These are phyloP conservation scores for Fusarium haematococcum DNA, from an alignment of 2,329 filamentous ascomycete genomes.

Conservation along the genomic window DNA sequence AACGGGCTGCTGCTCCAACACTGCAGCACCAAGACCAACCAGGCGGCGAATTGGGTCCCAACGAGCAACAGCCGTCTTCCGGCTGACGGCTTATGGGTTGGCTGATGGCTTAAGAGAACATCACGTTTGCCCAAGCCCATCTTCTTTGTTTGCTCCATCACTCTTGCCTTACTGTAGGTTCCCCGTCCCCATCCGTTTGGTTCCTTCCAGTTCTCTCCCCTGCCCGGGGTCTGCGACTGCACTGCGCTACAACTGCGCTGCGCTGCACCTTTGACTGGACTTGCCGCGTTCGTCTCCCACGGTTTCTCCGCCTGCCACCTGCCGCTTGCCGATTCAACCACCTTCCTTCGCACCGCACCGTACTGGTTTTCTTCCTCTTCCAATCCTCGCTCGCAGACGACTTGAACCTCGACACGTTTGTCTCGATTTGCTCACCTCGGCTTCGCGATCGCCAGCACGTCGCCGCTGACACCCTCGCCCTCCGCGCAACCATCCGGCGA, in stretches of 20 bases:
- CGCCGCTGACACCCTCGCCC: not conserved
- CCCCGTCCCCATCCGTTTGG: not conserved
- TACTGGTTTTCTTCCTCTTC: not conserved
- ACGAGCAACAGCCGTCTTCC: slow-evolving; percentile 14
- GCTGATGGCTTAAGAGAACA: not conserved
- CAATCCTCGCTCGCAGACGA: not conserved
- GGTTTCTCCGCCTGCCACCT: slow-evolving; percentile 25
- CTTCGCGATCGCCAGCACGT: slow-evolving; percentile 13
- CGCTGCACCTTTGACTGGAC: not conserved
- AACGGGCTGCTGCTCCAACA: slow-evolving; percentile 4
- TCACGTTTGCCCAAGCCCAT: not conserved
- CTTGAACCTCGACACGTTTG: not conserved
- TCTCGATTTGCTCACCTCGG: slow-evolving; percentile 2
- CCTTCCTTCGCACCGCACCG: slow-evolving; percentile 4
- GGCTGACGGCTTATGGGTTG: slow-evolving; percentile 21
- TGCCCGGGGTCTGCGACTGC: slow-evolving; percentile 2
- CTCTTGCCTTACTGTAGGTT: not conserved
- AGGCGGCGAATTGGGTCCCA: slow-evolving; percentile 8
- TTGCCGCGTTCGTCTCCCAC: slow-evolving; percentile 9
- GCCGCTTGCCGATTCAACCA: slow-evolving; percentile 9
- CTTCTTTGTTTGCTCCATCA: slow-evolving; percentile 18
- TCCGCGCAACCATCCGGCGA: slow-evolving; percentile 20
- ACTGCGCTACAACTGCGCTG: not conserved
- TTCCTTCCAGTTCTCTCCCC: not conserved
- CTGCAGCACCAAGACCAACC: not conserved